A percentile compares a stretch with the other conserved stretches of the same genome.
These are phyloP conservation scores for Aegilops longissima DNA, from an alignment of 176 grass and related monocot species.

Conservation along the genomic window DNA sequence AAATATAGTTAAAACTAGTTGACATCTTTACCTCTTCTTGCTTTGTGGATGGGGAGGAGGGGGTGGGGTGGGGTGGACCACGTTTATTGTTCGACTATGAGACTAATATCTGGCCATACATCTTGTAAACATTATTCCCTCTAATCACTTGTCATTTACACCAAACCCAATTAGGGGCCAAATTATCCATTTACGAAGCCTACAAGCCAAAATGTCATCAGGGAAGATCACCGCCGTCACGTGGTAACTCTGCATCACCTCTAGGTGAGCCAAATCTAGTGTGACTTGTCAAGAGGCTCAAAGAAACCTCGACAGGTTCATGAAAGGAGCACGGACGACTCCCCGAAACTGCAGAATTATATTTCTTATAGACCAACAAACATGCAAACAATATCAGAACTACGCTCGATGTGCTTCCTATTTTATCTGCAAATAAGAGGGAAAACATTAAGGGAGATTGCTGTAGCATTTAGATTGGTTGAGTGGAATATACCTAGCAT, in stretches of 20 bases:
- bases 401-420: background rate
- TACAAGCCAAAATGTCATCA: background rate
- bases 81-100: background rate
- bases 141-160: background rate
- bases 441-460: background rate
- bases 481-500: background rate
- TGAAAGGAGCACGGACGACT: background rate
- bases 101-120: background rate
- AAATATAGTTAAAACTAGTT: background rate
- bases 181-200: background rate
- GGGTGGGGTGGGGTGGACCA: too few species aligned
- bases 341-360: background rate
- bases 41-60: background rate
- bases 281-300: background rate
- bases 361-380: slow-evolving; percentile 8
- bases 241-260: background rate
- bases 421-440: slow-evolving; percentile 18
- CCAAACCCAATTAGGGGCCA: background rate
- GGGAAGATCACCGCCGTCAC: background rate
- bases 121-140: background rate
- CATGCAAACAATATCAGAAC: background rate
- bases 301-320: background rate
- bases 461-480: background rate
- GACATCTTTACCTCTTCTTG: background rate
- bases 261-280: background rate